Evolutionary conservation across 164 flowering plant species (phyloP), one percentile per base, ranked within the genome.

Genomic region (Liquidambar formosana): DNA sequence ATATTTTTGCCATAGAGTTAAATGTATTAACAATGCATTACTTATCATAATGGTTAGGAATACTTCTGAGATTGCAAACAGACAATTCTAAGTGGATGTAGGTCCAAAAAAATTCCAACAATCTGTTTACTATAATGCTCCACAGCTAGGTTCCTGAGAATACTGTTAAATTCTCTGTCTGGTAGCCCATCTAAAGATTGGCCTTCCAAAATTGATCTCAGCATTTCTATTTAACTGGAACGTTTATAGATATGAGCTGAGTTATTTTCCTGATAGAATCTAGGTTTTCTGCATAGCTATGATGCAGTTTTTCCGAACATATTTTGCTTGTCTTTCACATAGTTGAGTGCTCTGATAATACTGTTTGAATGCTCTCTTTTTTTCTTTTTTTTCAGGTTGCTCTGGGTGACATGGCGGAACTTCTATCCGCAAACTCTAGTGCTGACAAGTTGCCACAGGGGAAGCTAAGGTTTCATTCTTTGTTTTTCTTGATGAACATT

Each of bases 361-460:
- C 22, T 64, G 13, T 56, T 54, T 2, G 14, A 21, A 54, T 26
- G n/a, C n/a, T n/a, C n/a, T n/a, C n/a, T n/a, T n/a, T n/a, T n/a
- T n/a, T 49, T 49, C 38, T 10, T 71, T 26, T 14, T 60, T 56
- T 66, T 16, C 73, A 94, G 97, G 99, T 94, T 81, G 99, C 99
- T 63, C 72, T 94, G 45, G 97, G 99, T 25, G 99, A 92, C 70
- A 92, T 91, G 97, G 85, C 77, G 52, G 95, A 90, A 81, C 86
- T 87, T 63, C 64, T 65, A 26, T 23, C 62, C 63, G 91, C 94
- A 67, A 79, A 92, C 19, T 84, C 79, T 69, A 54, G 89, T 79
- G 97, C 96, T 70, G 87, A 94, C 69, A 71, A 86, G 61, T 80
- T 94, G 80, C 98, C 96, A 33, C 51, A 65, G 21, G 97, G 98